A percentile compares a stretch with the other conserved stretches of the same genome.
Conservation (phyloP, 2,329 filamentous ascomycete genomes). For the Fusarium chuoi region DNA sequence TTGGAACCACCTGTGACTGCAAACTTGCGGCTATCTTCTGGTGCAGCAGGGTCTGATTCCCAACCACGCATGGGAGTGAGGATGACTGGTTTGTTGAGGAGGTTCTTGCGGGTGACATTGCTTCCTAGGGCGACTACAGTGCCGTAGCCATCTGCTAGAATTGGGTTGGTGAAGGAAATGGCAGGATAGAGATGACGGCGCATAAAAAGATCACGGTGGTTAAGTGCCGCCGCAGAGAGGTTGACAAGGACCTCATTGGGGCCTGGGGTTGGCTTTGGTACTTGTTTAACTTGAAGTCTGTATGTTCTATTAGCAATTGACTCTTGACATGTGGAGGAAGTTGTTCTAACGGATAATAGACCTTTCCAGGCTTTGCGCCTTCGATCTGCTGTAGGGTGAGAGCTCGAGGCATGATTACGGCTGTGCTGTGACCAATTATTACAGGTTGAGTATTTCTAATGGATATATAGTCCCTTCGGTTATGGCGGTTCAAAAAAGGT, state of each 20-base stretch:
- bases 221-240: conserved; percentile 83
- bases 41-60: conserved; percentile 75
- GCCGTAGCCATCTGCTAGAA: conserved; percentile 86
- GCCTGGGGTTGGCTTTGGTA: conserved; percentile 71
- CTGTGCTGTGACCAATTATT: neutral
- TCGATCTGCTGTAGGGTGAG: conserved; percentile 76
- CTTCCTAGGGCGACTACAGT: conserved; percentile 73
- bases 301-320: neutral
- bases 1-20: conserved; percentile 76
- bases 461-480: neutral
- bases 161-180: conserved; percentile 79
- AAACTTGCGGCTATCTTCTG: conserved; percentile 71
- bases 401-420: conserved; percentile 59
- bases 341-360: conserved; percentile 78
- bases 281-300: conserved; percentile 68
- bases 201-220: conserved; percentile 96
- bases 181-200: conserved; percentile 91
- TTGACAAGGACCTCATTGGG: conserved; percentile 78
- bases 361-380: conserved; percentile 82
- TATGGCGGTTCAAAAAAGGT: neutral
- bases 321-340: neutral
- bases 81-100: conserved; percentile 75
- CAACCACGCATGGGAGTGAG: conserved; percentile 83
- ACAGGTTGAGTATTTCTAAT: neutral
- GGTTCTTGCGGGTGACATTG: conserved; percentile 50